A percentile compares a stretch with the other conserved stretches of the same genome.
Conservation (phyloP, 495 filamentous ascomycete species). For the Aspergillus nanangensis region DNA sequence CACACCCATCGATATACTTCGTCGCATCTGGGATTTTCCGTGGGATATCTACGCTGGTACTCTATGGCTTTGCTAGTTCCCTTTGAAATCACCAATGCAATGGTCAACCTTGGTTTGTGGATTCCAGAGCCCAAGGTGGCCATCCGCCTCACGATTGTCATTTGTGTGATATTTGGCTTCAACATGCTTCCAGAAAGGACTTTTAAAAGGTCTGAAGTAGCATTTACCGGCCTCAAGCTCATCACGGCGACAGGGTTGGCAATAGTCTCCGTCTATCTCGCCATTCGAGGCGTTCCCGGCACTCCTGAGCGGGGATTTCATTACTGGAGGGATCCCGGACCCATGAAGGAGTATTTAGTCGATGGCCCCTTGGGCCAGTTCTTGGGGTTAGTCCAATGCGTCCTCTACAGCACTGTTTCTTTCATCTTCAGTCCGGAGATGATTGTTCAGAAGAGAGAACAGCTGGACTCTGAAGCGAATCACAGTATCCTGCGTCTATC, state of each 20-base stretch:
- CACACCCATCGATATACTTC: constrained; percentile 52
- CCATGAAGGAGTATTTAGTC: constrained; percentile 61
- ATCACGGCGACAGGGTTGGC: constrained; percentile 71
- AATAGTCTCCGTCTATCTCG: constrained; percentile 61
- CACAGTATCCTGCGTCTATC: constrained; percentile 19
- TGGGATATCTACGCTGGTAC: constrained; percentile 58
- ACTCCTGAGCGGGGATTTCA: constrained; percentile 67
- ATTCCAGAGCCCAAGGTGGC: constrained; percentile 53
- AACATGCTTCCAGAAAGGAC: constrained; percentile 76
- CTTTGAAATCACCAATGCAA: constrained; percentile 75
- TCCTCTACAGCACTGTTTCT: constrained; percentile 49
- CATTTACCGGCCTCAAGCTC: constrained; percentile 77
- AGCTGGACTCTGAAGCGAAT: constrained; percentile 31
- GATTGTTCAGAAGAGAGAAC: constrained; percentile 48
- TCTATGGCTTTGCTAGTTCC: constrained; percentile 62
- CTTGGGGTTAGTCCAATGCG: constrained; percentile 64
- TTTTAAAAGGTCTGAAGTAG: constrained; percentile 75
- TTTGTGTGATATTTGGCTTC: constrained; percentile 61
- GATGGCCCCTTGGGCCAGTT: constrained; percentile 59
- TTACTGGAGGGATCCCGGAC: constrained; percentile 69
- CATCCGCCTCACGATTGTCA: constrained; percentile 69
- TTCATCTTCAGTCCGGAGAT: constrained; percentile 55
- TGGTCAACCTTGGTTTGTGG: constrained; percentile 82
- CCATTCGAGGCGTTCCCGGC: constrained; percentile 62
- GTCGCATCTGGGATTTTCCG: constrained; percentile 47